These are phyloP conservation scores for Karstenula rhodostoma DNA, from an alignment of 2,329 filamentous ascomycete genomes.

Conservation along the genomic window DNA sequence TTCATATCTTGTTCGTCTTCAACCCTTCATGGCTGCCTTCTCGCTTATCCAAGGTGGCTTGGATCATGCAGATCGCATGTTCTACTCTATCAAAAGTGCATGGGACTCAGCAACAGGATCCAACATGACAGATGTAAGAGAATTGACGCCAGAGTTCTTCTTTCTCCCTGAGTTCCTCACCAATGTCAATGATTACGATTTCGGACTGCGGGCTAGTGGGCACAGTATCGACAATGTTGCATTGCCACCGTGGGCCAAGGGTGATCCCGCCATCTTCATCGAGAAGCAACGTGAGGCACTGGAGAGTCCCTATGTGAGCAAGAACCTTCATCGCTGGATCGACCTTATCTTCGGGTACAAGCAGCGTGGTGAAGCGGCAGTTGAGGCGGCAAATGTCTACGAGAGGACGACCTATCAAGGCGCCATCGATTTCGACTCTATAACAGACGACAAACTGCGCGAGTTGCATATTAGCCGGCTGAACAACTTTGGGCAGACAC, in stretches of 20 bases:
- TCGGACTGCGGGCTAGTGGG: constrained; percentile 83
- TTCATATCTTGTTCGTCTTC: constrained; percentile 92
- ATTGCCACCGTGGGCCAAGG: constrained; percentile 96
- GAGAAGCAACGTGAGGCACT: constrained; percentile 94
- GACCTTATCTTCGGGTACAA: constrained; percentile 94
- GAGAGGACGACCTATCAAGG: constrained; percentile 95
- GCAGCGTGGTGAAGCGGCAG: constrained; percentile 88
- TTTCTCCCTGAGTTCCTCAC: constrained; percentile 92
- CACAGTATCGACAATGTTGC: constrained; percentile 84
- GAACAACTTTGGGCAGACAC: constrained; percentile 98
- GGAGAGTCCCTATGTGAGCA: constrained; percentile 90
- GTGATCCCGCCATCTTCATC: constrained; percentile 94
- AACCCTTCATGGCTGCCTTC: constrained; percentile 96
- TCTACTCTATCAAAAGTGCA: constrained; percentile 89
- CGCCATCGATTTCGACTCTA: constrained; percentile 89
- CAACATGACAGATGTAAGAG: constrained; percentile 93
- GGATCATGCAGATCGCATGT: constrained; percentile 93
- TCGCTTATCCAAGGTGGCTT: constrained; percentile 94
- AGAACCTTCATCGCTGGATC: constrained; percentile 92
- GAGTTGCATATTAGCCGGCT: constrained; percentile 93
- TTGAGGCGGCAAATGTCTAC: constrained; percentile 94
- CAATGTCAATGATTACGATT: constrained; percentile 95
- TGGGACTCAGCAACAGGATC: constrained; percentile 90
- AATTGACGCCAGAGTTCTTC: constrained; percentile 96
- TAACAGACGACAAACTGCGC: constrained; percentile 85